Evolutionary conservation across 108 stramenopile species (phyloP), one percentile per base, ranked within the genome.

Genomic region (Stephanodiscus minutulus): DNA sequence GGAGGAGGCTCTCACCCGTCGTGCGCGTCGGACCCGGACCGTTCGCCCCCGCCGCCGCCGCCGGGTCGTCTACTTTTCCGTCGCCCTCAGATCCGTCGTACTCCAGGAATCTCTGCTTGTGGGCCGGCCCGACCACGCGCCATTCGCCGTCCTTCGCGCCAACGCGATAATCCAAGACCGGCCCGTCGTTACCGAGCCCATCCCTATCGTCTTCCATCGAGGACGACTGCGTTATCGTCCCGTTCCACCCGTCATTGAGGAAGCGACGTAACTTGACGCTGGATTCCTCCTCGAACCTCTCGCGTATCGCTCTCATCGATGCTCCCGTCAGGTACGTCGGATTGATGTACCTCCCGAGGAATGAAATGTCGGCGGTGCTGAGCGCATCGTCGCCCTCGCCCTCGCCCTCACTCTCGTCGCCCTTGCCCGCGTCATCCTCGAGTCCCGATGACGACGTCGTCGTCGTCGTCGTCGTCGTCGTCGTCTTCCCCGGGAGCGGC

Each of bases 61-160:
- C 18, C 5, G 50, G 27, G 6, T 41, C 71, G 17, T 25, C 20
- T 4, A 11, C 54, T 10, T 31, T 18, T 39, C 12, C 33, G n/a
- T 43, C 25, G 21, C n/a, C n/a, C n/a, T 29, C 33, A 1, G 44
- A 15, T 33, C 31, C 31, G 4, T 39, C 31, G 35, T 81, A 94
- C 65, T 85, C 82, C 22, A 97, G 70, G 77, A 89, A 96, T 61
- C 98, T 85, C 62, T 97, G 96, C 62, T 94, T 97, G 75, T 97
- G 98, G 2, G 97, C 91, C 2, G 98, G 98, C 22, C 98, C 98
- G 13, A 86, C 73, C 31, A 85, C 69, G 46, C 79, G 83, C 98
- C 98, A 98, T 46, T 88, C 15, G 8, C 7, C 84, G 2, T 68
- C 61, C 25, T 78, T 75, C 13, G 85, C 79, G 1, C 91, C 94